These are phyloP conservation scores for Podospora appendiculata DNA, from an alignment of 495 filamentous ascomycete species.

Conservation along the genomic window DNA sequence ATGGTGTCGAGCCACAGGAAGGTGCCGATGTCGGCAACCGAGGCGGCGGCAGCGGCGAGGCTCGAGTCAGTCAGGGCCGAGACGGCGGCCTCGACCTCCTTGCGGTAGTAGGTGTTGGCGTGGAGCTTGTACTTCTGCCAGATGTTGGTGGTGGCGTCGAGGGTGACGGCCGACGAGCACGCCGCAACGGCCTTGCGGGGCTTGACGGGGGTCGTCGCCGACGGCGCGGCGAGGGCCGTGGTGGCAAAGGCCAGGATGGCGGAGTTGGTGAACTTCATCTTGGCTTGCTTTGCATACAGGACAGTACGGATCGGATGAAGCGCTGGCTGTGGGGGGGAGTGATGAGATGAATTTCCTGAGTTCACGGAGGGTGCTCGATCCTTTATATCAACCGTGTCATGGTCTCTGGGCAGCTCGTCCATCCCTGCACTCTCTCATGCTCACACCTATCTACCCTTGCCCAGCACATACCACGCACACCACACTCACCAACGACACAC, in stretches of 20 bases:
- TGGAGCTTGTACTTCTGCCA: constrained; percentile 46
- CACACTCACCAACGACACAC: too few species aligned
- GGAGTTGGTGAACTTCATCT: constrained; percentile 40
- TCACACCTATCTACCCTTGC: too few species aligned
- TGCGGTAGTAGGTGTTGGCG: constrained; percentile 50
- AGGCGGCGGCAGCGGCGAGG: constrained; percentile 33
- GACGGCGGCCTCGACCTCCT: constrained; percentile 44
- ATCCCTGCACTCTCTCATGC: too few species aligned
- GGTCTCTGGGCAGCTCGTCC: neutral
- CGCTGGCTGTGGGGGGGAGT: too few species aligned
- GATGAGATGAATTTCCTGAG: too few species aligned
- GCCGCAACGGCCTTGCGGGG: constrained; percentile 25
- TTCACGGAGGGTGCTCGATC: constrained; percentile 14
- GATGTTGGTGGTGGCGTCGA: constrained; percentile 46
- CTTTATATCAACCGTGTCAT: constrained; percentile 25
- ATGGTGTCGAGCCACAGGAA: constrained; percentile 65
- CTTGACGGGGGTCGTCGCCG: constrained; percentile 18
- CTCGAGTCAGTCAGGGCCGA: constrained; percentile 27
- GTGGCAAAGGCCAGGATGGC: constrained; percentile 34
- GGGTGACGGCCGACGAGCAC: constrained; percentile 42
- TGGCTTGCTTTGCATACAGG: neutral
- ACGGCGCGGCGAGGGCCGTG: constrained; percentile 34
- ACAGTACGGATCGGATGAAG: too few species aligned
- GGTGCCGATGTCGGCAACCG: constrained; percentile 57
- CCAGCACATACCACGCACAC: neutral